phyloP scores from a whole-genome alignment of 2,329 filamentous ascomycete genomes.

The Fonsecaea monophora region DNA sequence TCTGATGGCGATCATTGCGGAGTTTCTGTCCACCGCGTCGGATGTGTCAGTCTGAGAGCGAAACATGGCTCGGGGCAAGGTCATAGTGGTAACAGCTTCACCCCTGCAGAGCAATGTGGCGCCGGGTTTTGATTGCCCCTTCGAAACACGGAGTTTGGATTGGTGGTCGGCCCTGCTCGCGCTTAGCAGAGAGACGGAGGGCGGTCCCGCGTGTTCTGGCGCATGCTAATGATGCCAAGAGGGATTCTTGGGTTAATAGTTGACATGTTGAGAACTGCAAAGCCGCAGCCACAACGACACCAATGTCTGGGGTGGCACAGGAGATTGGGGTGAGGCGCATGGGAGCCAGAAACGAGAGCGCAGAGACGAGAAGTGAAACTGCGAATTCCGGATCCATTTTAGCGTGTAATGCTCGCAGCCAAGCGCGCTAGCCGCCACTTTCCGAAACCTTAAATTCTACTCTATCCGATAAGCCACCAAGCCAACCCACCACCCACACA shows the following conservation, averaged over 20 bases:
- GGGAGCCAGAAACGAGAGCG: background rate
- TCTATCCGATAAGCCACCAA: slow-evolving; percentile 17
- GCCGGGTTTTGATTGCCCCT: slow-evolving; percentile 15
- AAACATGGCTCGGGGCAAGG: background rate
- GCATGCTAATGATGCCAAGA: background rate
- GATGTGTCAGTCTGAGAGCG: background rate
- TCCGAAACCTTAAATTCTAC: slow-evolving; percentile 13
- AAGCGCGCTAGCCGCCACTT: slow-evolving; percentile 18
- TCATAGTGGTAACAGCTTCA: background rate
- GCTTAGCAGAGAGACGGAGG: slow-evolving; percentile 8
- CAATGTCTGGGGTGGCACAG: background rate
- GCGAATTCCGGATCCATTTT: slow-evolving; percentile 11
- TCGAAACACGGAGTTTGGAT: slow-evolving; percentile 1
- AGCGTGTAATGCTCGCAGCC: background rate
- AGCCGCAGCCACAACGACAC: background rate
- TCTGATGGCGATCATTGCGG: background rate
- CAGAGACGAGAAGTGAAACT: background rate
- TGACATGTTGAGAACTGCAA: background rate
- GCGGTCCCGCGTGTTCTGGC: background rate
- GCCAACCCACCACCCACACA: no score
- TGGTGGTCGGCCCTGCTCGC: slow-evolving; percentile 4
- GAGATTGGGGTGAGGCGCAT: background rate
- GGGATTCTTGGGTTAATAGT: background rate
- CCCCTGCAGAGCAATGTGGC: slow-evolving; percentile 5
- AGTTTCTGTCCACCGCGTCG: background rate